Base-by-base conservation (phyloP, 192 early-diverging fungal genomes). In the Helicostylum pulchrum region DNA sequence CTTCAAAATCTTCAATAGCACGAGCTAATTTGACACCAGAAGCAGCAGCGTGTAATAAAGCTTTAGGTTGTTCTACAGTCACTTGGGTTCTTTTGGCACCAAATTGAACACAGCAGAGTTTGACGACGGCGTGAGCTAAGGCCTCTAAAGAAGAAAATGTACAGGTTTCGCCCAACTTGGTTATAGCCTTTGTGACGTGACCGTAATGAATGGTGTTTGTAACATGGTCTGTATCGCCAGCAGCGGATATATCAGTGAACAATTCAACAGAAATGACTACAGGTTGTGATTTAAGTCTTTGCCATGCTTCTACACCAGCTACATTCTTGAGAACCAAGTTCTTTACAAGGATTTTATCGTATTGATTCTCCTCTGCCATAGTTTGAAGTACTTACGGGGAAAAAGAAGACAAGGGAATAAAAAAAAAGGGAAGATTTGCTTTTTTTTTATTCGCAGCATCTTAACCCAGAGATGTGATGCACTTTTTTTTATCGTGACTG, bases 291-390 rank as follows among this genome's bases (percentile, higher is more conserved):
- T 93, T 91, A n/a, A 78, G 79, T 14, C 93, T 82, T 64, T 94
- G 94, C 95, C 97, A 99, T 17, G 88, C 82, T 77, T 99, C 95
- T 51, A 93, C 89, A 8, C 97, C 97, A 45, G 95, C 83, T 47
- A 90, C 86, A 46, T 85, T 90, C 53, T 86, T 87, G 49, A 97
- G 87, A 21, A 85, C 76, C 34, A 98, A 84, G 74, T 94, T 83
- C 60, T 85, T 80, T 26, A 96, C 75, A 44, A 84, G 70, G 61
- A 91, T 83, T 65, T 81, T 87, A 81, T 93, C 91, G 15, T 52
- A 51, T 42, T 64, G 62, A 10, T 42, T 36, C 12, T 64, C 39
- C 19, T 44, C 14, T 1, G 17, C 19, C 12, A n/a, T 58, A 34
- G 1, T 34, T 54, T 19, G 2, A 49, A 55, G 20, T 34, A 36